Evolutionary conservation across 2,329 filamentous ascomycete genomes (phyloP), one percentile per base, ranked within the genome.

Genomic region (Thielaviopsis populi): DNA sequence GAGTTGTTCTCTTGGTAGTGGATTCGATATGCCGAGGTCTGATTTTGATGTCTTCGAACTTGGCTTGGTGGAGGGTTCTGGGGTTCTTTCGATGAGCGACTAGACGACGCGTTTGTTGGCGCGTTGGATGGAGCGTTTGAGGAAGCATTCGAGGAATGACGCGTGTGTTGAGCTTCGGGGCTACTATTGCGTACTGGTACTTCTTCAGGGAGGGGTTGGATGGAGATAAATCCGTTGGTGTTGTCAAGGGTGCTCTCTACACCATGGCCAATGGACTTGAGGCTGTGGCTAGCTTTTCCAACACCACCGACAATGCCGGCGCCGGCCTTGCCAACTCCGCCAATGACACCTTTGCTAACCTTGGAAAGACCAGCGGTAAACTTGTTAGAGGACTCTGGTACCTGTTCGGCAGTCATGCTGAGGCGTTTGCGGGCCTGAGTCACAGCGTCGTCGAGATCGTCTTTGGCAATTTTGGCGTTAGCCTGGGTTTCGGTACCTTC

Each of bases 241-340:
- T 77, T 79, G 62, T 80, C 80, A 22, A 85, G 69, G 11, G 78
- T 77, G 27, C 73, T 74, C 40, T 83, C 80, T 2, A 85, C 72
- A 3, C 77, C 80, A 13, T 77, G 75, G 1, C 76, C 76, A 2
- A 79, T 68, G 17, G 77, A 75, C 62, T 76, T 80, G 41, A 81
- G 70, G 2, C 75, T 78, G 11, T 74, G 73, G n/a, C 77, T 75
- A 4, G 75, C 76, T 59, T 73, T 74, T 40, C 72, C 71, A 0
- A 80, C 74, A 10, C 70, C 60, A 11, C n/a, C 60, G 8, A 62
- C 64, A 17, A 65, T 61, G 3, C 64, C 64, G n/a, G 43, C 60
- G 3, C 64, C 64, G 41, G 63, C 54, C 54, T 65, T 65, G 27
- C 40, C 53, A 17, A 65, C 59, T 43, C 64, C 64, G 37, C 42